Conservation (phyloP, 2,329 filamentous ascomycete species). For the Paramyrothecium sp. region DNA sequence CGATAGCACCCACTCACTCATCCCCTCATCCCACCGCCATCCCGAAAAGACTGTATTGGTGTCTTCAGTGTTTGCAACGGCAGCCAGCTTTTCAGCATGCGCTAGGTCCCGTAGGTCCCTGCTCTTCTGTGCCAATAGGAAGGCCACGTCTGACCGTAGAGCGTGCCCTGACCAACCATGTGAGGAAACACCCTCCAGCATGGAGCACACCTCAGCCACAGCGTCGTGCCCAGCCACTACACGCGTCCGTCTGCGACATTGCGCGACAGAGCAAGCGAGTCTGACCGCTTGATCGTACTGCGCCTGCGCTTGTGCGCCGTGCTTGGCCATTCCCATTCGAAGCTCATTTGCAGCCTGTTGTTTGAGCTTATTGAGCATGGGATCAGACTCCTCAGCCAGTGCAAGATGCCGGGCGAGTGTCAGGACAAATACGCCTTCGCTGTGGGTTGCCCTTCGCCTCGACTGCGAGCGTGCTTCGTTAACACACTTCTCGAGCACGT, state of each 20-base stretch:
- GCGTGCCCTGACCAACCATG: constrained; percentile 29
- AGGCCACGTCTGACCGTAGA: constrained; percentile 46
- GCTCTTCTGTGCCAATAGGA: constrained; percentile 50
- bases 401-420: constrained; percentile 23
- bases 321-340: constrained; percentile 10
- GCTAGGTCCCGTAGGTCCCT: constrained; percentile 52
- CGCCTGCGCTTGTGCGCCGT: constrained; percentile 10
- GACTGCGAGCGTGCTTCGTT: not conserved
- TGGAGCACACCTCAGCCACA: constrained; percentile 37
- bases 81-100: constrained; percentile 46
- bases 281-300: constrained; percentile 28
- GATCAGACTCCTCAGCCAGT: constrained; percentile 12
- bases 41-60: constrained; percentile 27
- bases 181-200: constrained; percentile 32
- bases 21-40: constrained; percentile 39
- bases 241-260: constrained; percentile 43
- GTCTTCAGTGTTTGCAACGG: constrained; percentile 6
- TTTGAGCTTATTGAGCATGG: constrained; percentile 10
- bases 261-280: constrained; percentile 44
- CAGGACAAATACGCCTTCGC: constrained; percentile 19
- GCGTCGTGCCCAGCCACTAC: constrained; percentile 34
- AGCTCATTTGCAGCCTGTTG: constrained; percentile 18
- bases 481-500: not conserved
- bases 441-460: not conserved
- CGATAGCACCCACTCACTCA: constrained; percentile 36